Evolutionary conservation across 306 rosid species (phyloP).

Genomic region (Dryas alaskensis): DNA sequence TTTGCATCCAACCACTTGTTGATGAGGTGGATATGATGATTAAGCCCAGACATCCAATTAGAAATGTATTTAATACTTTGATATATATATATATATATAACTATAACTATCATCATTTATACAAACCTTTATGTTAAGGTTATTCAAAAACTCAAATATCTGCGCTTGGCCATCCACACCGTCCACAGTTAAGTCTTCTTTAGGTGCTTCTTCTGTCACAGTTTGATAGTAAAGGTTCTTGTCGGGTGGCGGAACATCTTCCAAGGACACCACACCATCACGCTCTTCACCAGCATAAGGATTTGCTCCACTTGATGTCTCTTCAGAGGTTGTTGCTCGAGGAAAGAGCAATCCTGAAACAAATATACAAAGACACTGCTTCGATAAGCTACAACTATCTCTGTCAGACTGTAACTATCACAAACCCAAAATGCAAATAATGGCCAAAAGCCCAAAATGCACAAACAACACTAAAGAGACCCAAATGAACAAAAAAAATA

Average conservation of each 20-base stretch:
- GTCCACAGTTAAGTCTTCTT: constrained; percentile 34
- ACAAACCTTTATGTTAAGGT: constrained; percentile 26
- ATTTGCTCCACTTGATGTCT: constrained; percentile 25
- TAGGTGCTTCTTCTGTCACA: constrained; percentile 27
- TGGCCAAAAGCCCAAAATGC: background rate
- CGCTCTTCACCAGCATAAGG: constrained; percentile 22
- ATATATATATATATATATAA: background rate
- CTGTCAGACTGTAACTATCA: background rate
- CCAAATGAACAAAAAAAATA: background rate
- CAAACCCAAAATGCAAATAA: background rate
- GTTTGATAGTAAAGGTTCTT: constrained; percentile 16
- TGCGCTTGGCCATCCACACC: constrained; percentile 37
- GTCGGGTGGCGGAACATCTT: constrained; percentile 26
- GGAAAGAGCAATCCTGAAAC: constrained; percentile 25
- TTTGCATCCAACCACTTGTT: background rate
- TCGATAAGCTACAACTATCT: background rate
- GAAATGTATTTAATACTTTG: background rate
- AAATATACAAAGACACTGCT: background rate
- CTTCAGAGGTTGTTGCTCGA: constrained; percentile 34
- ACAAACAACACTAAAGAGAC: background rate
- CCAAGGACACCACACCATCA: constrained; percentile 17
- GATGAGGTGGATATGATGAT: background rate
- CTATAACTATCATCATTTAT: background rate
- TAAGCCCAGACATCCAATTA: background rate
- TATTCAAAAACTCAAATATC: constrained; percentile 35